These are phyloP conservation scores for Trypanosomatidae sp. DNA, from an alignment of 208 protist species.

Conservation along the genomic window DNA sequence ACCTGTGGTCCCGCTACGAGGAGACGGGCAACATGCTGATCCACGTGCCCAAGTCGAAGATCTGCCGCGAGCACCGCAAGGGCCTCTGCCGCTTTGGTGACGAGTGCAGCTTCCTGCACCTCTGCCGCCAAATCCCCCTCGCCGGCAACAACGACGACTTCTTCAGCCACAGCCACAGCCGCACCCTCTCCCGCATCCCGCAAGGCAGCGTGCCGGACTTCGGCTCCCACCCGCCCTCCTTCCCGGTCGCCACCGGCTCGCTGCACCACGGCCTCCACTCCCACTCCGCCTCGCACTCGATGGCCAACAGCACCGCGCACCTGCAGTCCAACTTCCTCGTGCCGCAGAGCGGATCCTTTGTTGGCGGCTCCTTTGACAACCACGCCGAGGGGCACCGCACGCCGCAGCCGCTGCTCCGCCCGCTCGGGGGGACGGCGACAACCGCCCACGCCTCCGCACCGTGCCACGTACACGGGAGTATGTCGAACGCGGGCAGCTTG, in stretches of 20 bases:
- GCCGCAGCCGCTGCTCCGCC: constrained; percentile 32
- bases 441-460: too few relatives aligned
- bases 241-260: constrained; percentile 10
- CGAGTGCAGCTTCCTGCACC: constrained; percentile 85
- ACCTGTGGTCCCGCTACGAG: constrained; percentile 64
- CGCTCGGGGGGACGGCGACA: constrained; percentile 18
- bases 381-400: too few relatives aligned
- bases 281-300: constrained; percentile 14
- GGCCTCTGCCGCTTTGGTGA: constrained; percentile 86
- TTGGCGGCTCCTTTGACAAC: constrained; percentile 12
- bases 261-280: constrained; percentile 8
- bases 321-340: constrained; percentile 13
- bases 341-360: constrained; percentile 19
- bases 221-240: constrained; percentile 11
- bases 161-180: constrained; percentile 13
- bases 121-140: constrained; percentile 61
- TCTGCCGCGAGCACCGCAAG: constrained; percentile 79
- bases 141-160: constrained; percentile 32
- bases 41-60: constrained; percentile 39
- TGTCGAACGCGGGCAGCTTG: too few relatives aligned
- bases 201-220: constrained; percentile 27
- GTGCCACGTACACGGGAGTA: too few relatives aligned
- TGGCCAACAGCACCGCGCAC: constrained; percentile 2
- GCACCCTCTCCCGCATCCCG: neutral
- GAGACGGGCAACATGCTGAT: constrained; percentile 53